These are phyloP conservation scores for Whalleya microplaca DNA, from an alignment of 2,329 filamentous ascomycete genomes.

Conservation along the genomic window DNA sequence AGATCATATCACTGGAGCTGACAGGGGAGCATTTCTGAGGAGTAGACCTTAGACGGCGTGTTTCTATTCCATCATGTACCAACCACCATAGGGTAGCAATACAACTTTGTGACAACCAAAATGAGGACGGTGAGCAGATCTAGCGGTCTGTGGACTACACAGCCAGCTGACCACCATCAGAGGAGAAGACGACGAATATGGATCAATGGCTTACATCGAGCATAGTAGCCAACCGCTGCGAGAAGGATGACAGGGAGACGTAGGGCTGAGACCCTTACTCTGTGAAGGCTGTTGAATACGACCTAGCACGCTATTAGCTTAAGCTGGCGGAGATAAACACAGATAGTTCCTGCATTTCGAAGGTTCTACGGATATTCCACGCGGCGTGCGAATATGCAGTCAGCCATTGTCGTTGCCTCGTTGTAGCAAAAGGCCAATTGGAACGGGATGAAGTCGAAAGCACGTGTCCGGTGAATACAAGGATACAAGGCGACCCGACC, in stretches of 20 bases:
- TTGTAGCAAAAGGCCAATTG: background rate
- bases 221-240: background rate
- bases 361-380: background rate
- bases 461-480: too few relatives aligned
- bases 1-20: background rate
- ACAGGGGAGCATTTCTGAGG: conserved; percentile 2
- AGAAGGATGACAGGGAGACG: background rate
- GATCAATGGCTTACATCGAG: conserved; percentile 2
- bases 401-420: background rate
- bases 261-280: conserved; percentile 12
- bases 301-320: conserved; percentile 2
- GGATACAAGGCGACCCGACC: too few relatives aligned
- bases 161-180: conserved; percentile 23
- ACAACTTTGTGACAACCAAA: conserved; percentile 3
- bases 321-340: background rate
- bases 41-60: conserved; percentile 6
- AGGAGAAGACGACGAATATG: conserved; percentile 7
- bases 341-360: background rate
- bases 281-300: conserved; percentile 1
- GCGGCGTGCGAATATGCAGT: background rate
- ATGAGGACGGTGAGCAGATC: conserved; percentile 4
- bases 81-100: conserved; percentile 1
- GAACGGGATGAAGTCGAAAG: background rate
- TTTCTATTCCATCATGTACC: background rate
- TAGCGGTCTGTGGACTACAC: conserved; percentile 12